phyloP scores from a whole-genome alignment of 2,329 filamentous ascomycete genomes.

The Ploettnerulaceae sp. region DNA sequence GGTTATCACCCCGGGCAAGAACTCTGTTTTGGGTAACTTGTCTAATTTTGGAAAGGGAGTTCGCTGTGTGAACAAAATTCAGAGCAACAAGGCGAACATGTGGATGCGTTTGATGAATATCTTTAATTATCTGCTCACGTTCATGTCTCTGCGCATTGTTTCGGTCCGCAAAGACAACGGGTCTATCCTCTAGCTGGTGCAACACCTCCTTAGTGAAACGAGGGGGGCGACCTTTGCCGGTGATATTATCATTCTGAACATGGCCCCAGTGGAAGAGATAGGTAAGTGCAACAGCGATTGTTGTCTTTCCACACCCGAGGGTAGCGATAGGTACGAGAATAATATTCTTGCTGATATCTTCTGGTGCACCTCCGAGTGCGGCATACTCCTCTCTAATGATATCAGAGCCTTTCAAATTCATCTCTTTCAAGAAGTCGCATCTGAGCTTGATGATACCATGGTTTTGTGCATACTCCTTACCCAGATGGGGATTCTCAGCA shows the following conservation, averaged over 20 bases:
- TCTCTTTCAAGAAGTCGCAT: conserved; percentile 78
- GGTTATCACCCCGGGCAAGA: conserved; percentile 83
- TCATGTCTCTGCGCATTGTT: conserved; percentile 92
- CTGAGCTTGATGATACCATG: conserved; percentile 92
- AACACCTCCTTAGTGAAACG: conserved; percentile 71
- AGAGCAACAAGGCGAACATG: conserved; percentile 74
- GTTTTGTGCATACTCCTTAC: conserved; percentile 72
- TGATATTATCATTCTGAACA: conserved; percentile 94
- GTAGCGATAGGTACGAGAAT: conserved; percentile 89
- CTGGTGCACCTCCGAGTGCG: conserved; percentile 42
- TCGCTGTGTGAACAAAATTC: conserved; percentile 74
- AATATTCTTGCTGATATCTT: conserved; percentile 60
- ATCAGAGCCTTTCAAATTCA: conserved; percentile 81
- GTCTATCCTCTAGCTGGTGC: conserved; percentile 55
- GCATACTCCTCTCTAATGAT: conserved; percentile 72
- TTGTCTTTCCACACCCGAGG: conserved; percentile 96
- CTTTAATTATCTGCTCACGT: conserved; percentile 78
- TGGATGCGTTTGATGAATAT: conserved; percentile 60
- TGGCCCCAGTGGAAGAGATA: conserved; percentile 89
- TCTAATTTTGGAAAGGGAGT: conserved; percentile 66
- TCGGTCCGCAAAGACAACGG: conserved; percentile 82
- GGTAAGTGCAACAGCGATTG: conserved; percentile 72
- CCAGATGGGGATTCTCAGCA: conserved; percentile 60
- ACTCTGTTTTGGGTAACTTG: conserved; percentile 74
- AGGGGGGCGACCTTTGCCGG: conserved; percentile 69